These are phyloP conservation scores for Zalaria obscura DNA, from an alignment of 2,329 filamentous ascomycete genomes.

Conservation along the genomic window DNA sequence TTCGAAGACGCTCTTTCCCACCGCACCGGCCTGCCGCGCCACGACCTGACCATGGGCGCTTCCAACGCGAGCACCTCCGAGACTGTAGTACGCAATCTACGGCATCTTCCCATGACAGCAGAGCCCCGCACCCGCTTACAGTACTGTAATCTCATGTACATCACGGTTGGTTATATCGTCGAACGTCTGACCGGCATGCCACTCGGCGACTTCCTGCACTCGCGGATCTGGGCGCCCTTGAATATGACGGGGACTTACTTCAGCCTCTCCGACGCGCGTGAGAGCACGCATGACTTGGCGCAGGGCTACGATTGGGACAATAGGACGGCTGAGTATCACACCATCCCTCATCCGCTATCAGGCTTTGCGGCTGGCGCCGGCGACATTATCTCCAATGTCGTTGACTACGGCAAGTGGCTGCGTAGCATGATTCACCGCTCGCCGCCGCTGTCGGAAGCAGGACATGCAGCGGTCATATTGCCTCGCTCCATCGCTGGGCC, in stretches of 20 bases:
- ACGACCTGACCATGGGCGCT: constrained; percentile 13
- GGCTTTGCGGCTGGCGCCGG: constrained; percentile 11
- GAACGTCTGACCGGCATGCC: constrained; percentile 25
- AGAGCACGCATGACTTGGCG: constrained; percentile 6
- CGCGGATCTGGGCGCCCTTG: constrained; percentile 25
- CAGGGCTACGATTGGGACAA: constrained; percentile 11
- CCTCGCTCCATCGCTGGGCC: constrained; percentile 1
- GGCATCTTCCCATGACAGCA: constrained; percentile 24
- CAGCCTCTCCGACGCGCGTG: constrained; percentile 19
- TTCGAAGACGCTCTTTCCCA: constrained; percentile 21
- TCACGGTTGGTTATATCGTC: constrained; percentile 29
- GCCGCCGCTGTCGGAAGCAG: constrained; percentile 3
- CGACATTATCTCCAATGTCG: constrained; percentile 28
- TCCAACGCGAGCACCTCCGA: constrained; percentile 18
- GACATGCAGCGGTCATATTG: constrained; percentile 2
- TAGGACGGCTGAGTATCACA: constrained; percentile 1
- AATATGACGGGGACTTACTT: constrained; percentile 26
- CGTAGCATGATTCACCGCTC: constrained; percentile 29
- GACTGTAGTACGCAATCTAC: constrained; percentile 23
- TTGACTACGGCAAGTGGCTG: constrained; percentile 40
- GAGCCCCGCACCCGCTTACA: constrained; percentile 26
- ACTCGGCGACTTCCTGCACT: constrained; percentile 18
- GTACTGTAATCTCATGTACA: constrained; percentile 42
- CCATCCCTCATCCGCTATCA: constrained; percentile 4
- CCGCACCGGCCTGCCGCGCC: constrained; percentile 20